phyloP scores from a whole-genome alignment of 306 rosid genomes.

The cucumber (Cucumis sativus) region DNA sequence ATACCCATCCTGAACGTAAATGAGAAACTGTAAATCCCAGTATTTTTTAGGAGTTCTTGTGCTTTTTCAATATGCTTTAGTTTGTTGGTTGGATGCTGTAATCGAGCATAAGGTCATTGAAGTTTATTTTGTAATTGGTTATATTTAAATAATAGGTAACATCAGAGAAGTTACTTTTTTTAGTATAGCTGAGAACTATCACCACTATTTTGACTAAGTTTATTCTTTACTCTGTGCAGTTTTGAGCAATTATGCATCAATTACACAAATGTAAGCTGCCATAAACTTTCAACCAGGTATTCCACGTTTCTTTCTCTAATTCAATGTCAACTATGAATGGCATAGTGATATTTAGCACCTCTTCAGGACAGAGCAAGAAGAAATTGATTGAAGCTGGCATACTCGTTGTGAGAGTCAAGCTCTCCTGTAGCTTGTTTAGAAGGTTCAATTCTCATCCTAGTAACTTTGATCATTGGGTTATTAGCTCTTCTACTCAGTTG shows the following conservation, averaged over 20 bases:
- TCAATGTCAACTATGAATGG: constrained; percentile 22
- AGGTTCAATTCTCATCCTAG: constrained; percentile 32
- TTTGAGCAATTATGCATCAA: constrained; percentile 87
- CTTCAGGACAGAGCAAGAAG: constrained; percentile 88
- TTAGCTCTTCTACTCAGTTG: neutral
- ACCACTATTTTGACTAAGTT: neutral
- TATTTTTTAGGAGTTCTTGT: neutral
- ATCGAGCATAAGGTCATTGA: neutral
- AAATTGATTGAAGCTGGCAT: constrained; percentile 72
- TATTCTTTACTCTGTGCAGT: constrained; percentile 32
- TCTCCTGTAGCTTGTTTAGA: constrained; percentile 69
- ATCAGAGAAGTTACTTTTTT: neutral
- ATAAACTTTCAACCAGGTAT: constrained; percentile 95
- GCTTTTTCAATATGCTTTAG: neutral
- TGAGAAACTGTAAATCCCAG: neutral
- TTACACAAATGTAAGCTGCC: constrained; percentile 80
- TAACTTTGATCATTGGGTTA: neutral
- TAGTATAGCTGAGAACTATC: neutral
- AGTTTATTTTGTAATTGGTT: neutral
- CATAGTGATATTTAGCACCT: constrained; percentile 52
- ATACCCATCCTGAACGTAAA: neutral
- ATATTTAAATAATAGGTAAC: neutral
- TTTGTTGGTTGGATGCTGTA: neutral
- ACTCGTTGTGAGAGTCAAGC: constrained; percentile 74
- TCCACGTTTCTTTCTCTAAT: constrained; percentile 7